Percentiles rank a stretch among this genome's conserved stretches.
phyloP scores from a whole-genome alignment of 2,329 filamentous ascomycete species.

The Eutypella sp. region DNA sequence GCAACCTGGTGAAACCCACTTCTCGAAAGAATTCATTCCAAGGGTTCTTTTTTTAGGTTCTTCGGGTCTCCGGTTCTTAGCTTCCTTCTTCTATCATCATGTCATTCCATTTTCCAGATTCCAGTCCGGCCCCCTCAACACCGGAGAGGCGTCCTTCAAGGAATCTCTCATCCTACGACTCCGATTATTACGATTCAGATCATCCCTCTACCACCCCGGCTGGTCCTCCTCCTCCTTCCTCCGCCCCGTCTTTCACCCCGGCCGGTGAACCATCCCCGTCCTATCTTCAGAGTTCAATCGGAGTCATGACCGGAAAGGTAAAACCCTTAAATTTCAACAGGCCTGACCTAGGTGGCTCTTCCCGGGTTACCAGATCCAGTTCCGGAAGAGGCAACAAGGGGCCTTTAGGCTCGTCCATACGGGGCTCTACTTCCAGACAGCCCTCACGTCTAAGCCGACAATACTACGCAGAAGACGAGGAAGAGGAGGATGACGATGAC shows the following conservation, averaged over 20 bases:
- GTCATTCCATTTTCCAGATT: slow-evolving; percentile 35
- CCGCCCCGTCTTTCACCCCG: slow-evolving; percentile 51
- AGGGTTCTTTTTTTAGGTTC: too few species aligned
- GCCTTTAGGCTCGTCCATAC: slow-evolving; percentile 45
- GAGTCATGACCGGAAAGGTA: slow-evolving; percentile 32
- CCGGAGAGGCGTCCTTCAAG: slow-evolving; percentile 36
- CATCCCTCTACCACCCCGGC: slow-evolving; percentile 50
- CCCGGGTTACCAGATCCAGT: slow-evolving; percentile 22
- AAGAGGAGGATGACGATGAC: slow-evolving; percentile 34
- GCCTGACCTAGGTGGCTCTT: slow-evolving; percentile 22
- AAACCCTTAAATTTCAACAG: slow-evolving; percentile 37
- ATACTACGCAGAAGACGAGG: slow-evolving; percentile 29
- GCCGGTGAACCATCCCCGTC: slow-evolving; percentile 51
- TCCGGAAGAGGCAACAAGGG: slow-evolving; percentile 34
- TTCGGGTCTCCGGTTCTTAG: too few species aligned
- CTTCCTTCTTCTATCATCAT: too few species aligned
- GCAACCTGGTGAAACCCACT: slow-evolving; percentile 9
- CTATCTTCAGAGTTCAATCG: slow-evolving; percentile 51
- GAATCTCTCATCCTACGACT: slow-evolving; percentile 30
- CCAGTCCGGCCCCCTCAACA: slow-evolving; percentile 44
- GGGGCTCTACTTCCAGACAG: slow-evolving; percentile 32
- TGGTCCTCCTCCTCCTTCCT: slow-evolving; percentile 44
- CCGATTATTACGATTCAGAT: slow-evolving; percentile 35
- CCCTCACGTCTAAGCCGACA: slow-evolving; percentile 49
- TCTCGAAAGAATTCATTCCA: too few species aligned